A percentile compares a stretch with the other conserved stretches of the same genome.
These are phyloP conservation scores for Russula abietina DNA, from an alignment of 768 basidiomycete genomes.

Conservation along the genomic window DNA sequence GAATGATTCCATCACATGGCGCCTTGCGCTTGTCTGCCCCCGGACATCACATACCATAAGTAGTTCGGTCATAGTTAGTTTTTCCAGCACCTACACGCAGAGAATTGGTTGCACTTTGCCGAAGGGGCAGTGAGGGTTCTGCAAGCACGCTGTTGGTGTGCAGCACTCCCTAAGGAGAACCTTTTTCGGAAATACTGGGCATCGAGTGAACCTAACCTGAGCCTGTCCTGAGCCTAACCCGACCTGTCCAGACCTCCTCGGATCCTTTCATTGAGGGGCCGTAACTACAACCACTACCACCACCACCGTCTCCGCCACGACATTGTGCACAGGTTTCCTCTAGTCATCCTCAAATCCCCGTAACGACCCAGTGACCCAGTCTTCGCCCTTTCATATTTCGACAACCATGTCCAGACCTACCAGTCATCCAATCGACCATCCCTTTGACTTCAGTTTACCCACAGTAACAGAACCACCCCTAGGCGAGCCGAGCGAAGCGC, in stretches of 20 bases:
- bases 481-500: slow-evolving; percentile 8
- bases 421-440: slow-evolving; percentile 38
- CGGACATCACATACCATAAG: slow-evolving; percentile 4
- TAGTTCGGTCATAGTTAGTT: not conserved
- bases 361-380: not conserved
- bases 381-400: not conserved
- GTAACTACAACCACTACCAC: not conserved
- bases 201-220: slow-evolving; percentile 2
- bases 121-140: slow-evolving; percentile 2
- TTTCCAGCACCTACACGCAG: slow-evolving; percentile 2
- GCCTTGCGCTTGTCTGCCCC: not conserved
- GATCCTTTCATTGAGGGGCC: slow-evolving; percentile 2
- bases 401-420: slow-evolving; percentile 3
- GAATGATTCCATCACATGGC: not conserved
- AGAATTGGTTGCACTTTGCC: not conserved
- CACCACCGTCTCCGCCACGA: not conserved
- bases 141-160: slow-evolving; percentile 13
- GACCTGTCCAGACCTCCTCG: not conserved
- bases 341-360: not conserved
- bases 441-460: slow-evolving; percentile 30
- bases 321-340: not conserved
- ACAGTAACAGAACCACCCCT: not conserved
- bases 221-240: not conserved
- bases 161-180: not conserved
- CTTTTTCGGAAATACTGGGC: slow-evolving; percentile 9